These are phyloP conservation scores for Daldinia caldariorum DNA, from an alignment of 495 filamentous ascomycete genomes.

Conservation along the genomic window DNA sequence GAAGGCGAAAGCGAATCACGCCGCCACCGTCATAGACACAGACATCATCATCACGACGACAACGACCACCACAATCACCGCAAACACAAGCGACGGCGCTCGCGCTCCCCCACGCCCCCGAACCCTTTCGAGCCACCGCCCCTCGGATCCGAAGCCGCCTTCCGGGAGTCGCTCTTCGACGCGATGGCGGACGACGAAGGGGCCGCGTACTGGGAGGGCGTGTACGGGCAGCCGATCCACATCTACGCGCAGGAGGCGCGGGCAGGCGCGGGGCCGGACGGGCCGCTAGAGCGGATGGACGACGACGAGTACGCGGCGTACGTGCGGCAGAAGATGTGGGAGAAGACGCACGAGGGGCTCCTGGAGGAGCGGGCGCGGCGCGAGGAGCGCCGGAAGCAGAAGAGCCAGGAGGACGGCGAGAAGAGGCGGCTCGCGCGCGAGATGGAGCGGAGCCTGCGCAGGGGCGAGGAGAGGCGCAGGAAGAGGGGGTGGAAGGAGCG, in stretches of 20 bases:
- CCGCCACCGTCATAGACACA: conserved; percentile 41
- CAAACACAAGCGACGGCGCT: conserved; percentile 44
- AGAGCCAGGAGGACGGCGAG: conserved; percentile 55
- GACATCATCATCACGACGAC: conserved; percentile 45
- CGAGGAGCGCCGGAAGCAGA: conserved; percentile 54
- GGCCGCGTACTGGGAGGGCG: conserved; percentile 90
- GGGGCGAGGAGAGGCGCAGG: conserved; percentile 55
- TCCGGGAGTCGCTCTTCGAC: conserved; percentile 96
- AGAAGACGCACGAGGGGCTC: conserved; percentile 77
- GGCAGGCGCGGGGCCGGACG: conserved; percentile 38
- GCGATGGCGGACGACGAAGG: conserved; percentile 99
- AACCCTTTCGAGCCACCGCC: conserved; percentile 63
- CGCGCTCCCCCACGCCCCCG: conserved; percentile 45
- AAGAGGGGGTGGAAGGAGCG: conserved; percentile 51
- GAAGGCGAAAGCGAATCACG: conserved; percentile 28
- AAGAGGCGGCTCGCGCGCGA: conserved; percentile 59
- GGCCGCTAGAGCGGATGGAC: conserved; percentile 84
- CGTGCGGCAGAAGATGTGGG: conserved; percentile 91
- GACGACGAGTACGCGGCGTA: conserved; percentile 90
- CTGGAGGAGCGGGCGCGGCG: conserved; percentile 63
- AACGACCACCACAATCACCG: conserved; percentile 43
- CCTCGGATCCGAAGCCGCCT: conserved; percentile 73
- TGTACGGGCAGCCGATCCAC: conserved; percentile 91
- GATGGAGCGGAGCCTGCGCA: conserved; percentile 60
- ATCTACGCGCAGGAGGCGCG: conserved; percentile 43